phyloP scores from a whole-genome alignment of 2,329 filamentous ascomycete genomes.

The Pestalotiopsis sp. region DNA sequence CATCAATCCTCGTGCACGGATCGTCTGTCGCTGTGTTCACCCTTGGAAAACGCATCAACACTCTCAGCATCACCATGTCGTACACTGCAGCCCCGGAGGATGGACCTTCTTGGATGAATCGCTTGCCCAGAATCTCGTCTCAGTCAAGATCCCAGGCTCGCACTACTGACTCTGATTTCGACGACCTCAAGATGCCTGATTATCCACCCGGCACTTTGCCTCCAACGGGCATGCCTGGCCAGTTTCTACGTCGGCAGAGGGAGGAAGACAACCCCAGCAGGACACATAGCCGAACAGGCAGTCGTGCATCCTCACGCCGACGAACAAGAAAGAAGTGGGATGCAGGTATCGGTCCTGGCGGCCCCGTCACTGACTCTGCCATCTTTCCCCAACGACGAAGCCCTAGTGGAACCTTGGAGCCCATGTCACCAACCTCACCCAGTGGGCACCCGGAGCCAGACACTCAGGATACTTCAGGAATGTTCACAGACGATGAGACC shows the following conservation, averaged over 20 bases:
- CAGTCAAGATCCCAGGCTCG: conserved; percentile 79
- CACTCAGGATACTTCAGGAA: conserved; percentile 26
- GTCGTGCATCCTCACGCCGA: conserved; percentile 60
- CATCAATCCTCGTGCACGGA: conserved; percentile 92
- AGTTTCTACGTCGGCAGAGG: conserved; percentile 79
- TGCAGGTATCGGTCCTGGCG: conserved; percentile 74
- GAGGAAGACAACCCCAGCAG: conserved; percentile 66
- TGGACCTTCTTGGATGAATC: conserved; percentile 91
- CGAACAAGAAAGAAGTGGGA: conserved; percentile 69
- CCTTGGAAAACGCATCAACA: conserved; percentile 97
- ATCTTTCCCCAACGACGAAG: conserved; percentile 67
- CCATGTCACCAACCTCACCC: conserved; percentile 26
- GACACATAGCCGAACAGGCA: conserved; percentile 43
- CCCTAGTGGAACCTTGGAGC: conserved; percentile 31
- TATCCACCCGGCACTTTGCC: conserved; percentile 71
- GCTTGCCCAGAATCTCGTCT: conserved; percentile 71
- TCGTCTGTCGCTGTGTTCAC: conserved; percentile 99
- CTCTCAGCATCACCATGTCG: conserved; percentile 89
- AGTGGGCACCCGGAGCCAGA: conserved; percentile 17
- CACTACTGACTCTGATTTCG: conserved; percentile 71
- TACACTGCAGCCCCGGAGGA: conserved; percentile 91
- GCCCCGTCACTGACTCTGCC: conserved; percentile 85
- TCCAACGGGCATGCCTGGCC: conserved; percentile 69
- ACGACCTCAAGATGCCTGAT: conserved; percentile 60
- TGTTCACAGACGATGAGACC: conserved; percentile 7